phyloP scores from a whole-genome alignment of 116 monocot genomes.

The Cymodocea nodosa region DNA sequence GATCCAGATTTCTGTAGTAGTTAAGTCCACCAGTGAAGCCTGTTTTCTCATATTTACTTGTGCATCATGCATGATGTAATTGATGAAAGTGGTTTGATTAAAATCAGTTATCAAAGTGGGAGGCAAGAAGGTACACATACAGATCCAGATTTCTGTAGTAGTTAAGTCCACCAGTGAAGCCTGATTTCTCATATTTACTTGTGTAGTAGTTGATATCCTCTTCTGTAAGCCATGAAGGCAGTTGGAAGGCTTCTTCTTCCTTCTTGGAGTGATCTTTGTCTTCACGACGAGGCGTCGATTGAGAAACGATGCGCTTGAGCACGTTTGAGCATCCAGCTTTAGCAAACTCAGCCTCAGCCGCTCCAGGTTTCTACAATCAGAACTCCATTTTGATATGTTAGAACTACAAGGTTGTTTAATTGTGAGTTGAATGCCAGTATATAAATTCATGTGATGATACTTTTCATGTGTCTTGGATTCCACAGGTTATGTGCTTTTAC shows the following conservation, averaged over 20 bases:
- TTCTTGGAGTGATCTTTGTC: conserved; percentile 4
- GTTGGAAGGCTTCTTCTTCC: conserved; percentile 7
- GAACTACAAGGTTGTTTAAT: too few species aligned
- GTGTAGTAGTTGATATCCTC: conserved; percentile 43
- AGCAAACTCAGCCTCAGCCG: conserved; percentile 29
- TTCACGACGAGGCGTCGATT: conserved; percentile 13
- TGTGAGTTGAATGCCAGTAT: too few species aligned
- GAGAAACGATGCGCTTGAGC: conserved; percentile 19
- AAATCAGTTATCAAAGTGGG: too few species aligned
- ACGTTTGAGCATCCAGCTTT: conserved; percentile 3
- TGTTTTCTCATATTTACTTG: too few species aligned
- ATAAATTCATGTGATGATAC: too few species aligned
- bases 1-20: too few species aligned
- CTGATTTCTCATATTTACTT: conserved; percentile 35
- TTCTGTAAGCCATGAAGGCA: conserved; percentile 46
- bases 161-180: conserved; percentile 54
- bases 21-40: too few species aligned
- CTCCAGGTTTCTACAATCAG: conserved; percentile 31
- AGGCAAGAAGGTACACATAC: conserved; percentile 17
- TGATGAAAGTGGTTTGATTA: too few species aligned
- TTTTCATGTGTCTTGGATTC: too few species aligned
- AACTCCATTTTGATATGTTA: background rate
- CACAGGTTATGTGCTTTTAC: too few species aligned
- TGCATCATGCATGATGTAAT: too few species aligned
- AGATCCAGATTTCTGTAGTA: conserved; percentile 40